Evolutionary conservation across 208 protist genomes (phyloP).

Genomic region (Vickermania spadyakhi): DNA sequence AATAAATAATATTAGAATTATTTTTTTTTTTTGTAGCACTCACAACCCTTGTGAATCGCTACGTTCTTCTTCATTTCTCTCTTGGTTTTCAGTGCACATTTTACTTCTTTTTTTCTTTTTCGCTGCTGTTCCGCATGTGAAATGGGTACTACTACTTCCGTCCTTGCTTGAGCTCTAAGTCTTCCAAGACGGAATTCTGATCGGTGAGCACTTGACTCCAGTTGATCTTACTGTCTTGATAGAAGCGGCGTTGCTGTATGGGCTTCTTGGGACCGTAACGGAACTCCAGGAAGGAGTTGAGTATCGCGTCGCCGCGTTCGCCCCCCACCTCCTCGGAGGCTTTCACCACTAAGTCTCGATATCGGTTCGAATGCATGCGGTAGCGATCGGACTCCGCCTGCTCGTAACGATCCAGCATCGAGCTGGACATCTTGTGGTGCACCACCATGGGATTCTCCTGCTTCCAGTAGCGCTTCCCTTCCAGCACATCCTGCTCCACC

Average conservation of each 20-base stretch:
- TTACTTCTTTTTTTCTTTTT: conserved; percentile 1
- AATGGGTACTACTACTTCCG: too few relatives aligned
- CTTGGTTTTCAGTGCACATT: too few relatives aligned
- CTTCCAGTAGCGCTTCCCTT: conserved; percentile 1
- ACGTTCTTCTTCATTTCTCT: too few relatives aligned
- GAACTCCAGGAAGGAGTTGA: conserved; percentile 7
- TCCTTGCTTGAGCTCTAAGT: background rate
- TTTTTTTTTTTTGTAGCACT: too few relatives aligned
- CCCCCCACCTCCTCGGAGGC: conserved; percentile 12
- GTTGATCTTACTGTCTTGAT: background rate
- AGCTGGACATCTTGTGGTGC: conserved; percentile 15
- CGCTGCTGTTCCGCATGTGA: background rate
- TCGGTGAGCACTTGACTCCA: background rate
- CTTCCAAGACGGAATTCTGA: background rate
- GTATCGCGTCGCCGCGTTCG: conserved; percentile 11
- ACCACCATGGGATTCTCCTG: background rate
- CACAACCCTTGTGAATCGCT: too few relatives aligned
- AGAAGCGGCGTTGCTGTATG: conserved; percentile 3
- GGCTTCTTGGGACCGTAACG: background rate
- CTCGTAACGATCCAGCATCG: conserved; percentile 29
- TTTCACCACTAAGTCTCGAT: conserved; percentile 17
- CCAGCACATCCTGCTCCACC: background rate
- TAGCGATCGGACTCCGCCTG: conserved; percentile 20
- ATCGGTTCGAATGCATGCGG: conserved; percentile 31
- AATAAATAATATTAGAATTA: too few relatives aligned